Percentiles rank a stretch among this genome's conserved stretches.
Evolutionary conservation across 1,139 yeast genomes (phyloP).

Genomic region (Lodderomyces parapsilosis): DNA sequence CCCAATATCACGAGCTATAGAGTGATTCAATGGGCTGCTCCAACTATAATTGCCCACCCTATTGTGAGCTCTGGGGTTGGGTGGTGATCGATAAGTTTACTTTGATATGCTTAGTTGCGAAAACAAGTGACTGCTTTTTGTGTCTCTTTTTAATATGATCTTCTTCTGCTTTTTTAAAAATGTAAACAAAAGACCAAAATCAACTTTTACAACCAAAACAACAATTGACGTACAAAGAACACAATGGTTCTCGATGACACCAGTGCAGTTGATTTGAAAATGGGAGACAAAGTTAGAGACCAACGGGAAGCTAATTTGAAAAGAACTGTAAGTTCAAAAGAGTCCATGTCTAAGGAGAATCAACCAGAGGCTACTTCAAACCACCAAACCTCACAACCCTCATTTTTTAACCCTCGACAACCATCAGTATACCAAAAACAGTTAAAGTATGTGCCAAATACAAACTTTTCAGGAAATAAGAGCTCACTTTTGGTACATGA

Average conservation of each 20-base stretch:
- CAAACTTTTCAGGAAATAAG: conserved; percentile 26
- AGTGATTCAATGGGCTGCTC: too few relatives aligned
- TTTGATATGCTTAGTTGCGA: too few relatives aligned
- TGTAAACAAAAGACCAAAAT: conserved; percentile 3
- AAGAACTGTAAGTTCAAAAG: too few relatives aligned
- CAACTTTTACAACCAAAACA: conserved; percentile 3
- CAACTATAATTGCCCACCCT: too few relatives aligned
- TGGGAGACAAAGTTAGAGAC: not conserved
- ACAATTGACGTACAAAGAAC: too few relatives aligned
- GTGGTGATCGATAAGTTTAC: too few relatives aligned
- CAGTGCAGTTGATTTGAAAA: not conserved
- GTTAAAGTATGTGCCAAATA: conserved; percentile 34
- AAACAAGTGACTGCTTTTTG: not conserved
- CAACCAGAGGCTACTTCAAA: not conserved
- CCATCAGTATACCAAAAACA: conserved; percentile 24
- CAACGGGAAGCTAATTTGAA: not conserved
- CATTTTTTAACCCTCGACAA: conserved; percentile 5
- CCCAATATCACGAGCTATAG: too few relatives aligned
- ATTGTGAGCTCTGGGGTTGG: too few relatives aligned
- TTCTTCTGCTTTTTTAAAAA: not conserved
- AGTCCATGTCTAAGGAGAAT: not conserved
- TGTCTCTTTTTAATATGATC: not conserved
- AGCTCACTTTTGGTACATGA: conserved; percentile 9
- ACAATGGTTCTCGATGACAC: too few relatives aligned
- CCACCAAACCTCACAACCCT: not conserved